Percentiles rank a stretch among this genome's conserved stretches.
Conservation (phyloP, 805 yeast species). For the Metschnikowia orientalis region DNA sequence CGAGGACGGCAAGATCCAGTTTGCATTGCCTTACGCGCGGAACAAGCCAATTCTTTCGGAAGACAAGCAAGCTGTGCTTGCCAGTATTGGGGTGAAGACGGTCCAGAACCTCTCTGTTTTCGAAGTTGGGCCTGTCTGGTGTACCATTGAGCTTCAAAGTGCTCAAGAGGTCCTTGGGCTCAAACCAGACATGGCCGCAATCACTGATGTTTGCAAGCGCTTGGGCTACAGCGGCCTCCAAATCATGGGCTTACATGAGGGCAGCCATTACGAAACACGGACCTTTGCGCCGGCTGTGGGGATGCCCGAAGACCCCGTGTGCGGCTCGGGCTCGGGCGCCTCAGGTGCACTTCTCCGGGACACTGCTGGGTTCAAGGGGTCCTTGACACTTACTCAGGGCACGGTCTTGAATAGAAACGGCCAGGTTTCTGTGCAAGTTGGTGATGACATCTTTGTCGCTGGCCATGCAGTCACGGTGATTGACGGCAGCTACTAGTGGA, state of each 20-base stretch:
- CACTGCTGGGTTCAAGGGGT: conserved; percentile 5
- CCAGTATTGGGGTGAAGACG: conserved; percentile 8
- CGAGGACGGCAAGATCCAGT: conserved; percentile 18
- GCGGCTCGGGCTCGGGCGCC: conserved; percentile 46
- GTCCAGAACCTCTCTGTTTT: conserved; percentile 24
- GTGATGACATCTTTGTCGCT: conserved; percentile 27
- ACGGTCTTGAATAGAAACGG: conserved; percentile 39
- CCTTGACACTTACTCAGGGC: conserved; percentile 14
- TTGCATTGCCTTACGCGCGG: conserved; percentile 25
- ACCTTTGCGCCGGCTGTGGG: conserved; percentile 39
- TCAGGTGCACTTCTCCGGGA: conserved; percentile 23
- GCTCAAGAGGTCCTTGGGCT: conserved; percentile 30
- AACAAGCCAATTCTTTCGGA: conserved; percentile 10
- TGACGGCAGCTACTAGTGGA: conserved; percentile 25
- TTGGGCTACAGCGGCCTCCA: conserved; percentile 32
- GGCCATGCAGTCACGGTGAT: conserved; percentile 38
- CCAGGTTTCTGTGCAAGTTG: conserved; percentile 18
- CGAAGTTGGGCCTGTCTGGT: conserved; percentile 48
- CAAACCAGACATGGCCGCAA: conserved; percentile 25
- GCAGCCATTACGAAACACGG: conserved; percentile 31
- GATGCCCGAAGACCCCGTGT: conserved; percentile 49
- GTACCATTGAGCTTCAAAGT: conserved; percentile 29
- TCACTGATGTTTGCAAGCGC: conserved; percentile 18
- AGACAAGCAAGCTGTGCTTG: conserved; percentile 6
- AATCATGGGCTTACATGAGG: conserved; percentile 31